Conservation (phyloP, 345 rosid species). For the Carallia brachiata region DNA sequence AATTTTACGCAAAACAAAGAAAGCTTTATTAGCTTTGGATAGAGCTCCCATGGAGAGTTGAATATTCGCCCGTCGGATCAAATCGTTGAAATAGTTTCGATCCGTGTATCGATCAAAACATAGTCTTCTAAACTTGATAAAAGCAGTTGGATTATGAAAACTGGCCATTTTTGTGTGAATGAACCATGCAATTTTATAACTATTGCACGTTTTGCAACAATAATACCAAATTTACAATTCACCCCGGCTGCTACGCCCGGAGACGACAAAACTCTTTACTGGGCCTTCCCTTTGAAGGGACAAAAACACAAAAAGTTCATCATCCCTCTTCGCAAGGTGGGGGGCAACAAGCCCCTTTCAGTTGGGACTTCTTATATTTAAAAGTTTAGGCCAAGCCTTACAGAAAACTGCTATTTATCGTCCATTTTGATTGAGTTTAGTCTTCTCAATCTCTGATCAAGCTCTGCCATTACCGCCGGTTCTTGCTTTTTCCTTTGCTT, state of each 20-base stretch:
- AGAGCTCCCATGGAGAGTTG: no score
- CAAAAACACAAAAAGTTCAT: neutral
- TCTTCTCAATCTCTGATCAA: conserved; percentile 82
- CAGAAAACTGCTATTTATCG: conserved; percentile 31
- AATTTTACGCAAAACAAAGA: no score
- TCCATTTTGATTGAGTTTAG: conserved; percentile 63
- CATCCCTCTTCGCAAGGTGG: conserved; percentile 4
- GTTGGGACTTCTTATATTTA: conserved; percentile 12
- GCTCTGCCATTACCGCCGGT: conserved; percentile 97
- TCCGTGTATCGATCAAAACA: no score
- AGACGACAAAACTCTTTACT: conserved; percentile 15
- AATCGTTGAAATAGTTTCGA: no score
- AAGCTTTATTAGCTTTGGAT: no score
- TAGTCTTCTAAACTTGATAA: no score
- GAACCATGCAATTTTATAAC: neutral
- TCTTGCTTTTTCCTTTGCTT: conserved; percentile 98
- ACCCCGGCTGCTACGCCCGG: conserved; percentile 17
- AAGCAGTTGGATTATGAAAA: no score
- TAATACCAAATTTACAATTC: conserved; percentile 25
- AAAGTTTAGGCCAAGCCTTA: neutral
- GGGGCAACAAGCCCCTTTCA: conserved; percentile 21
- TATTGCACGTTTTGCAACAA: conserved; percentile 5
- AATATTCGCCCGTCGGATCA: no score
- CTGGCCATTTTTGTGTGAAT: no score
- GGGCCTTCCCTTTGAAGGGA: conserved; percentile 14